phyloP scores from a whole-genome alignment of 495 filamentous ascomycete species.

The Peziza echinospora region DNA sequence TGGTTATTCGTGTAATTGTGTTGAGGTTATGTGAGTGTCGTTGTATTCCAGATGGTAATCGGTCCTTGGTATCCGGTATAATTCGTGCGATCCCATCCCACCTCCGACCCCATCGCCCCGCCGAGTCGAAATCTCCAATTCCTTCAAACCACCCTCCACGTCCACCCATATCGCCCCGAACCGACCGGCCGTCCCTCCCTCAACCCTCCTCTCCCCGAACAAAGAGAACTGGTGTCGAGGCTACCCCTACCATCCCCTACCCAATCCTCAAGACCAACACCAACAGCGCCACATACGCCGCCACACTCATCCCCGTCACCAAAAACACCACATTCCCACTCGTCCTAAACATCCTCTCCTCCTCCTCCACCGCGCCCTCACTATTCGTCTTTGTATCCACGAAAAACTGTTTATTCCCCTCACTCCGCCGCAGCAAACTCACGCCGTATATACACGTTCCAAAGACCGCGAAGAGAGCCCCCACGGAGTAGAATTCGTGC shows the following conservation, averaged over 20 bases:
- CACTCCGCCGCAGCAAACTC: constrained; percentile 57
- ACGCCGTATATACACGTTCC: constrained; percentile 65
- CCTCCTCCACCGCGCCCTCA: constrained; percentile 22
- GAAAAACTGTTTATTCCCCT: constrained; percentile 90
- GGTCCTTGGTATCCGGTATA: too few relatives aligned
- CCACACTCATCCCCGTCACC: constrained; percentile 58
- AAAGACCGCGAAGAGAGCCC: constrained; percentile 78
- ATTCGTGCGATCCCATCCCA: too few relatives aligned
- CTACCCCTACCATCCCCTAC: background rate
- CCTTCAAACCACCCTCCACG: too few relatives aligned
- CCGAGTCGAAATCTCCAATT: too few relatives aligned
- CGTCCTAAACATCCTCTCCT: constrained; percentile 26
- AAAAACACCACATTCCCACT: constrained; percentile 63
- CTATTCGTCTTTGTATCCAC: constrained; percentile 48
- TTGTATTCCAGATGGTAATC: too few relatives aligned
- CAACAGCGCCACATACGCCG: constrained; percentile 59
- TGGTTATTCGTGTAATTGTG: too few relatives aligned
- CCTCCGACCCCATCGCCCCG: too few relatives aligned
- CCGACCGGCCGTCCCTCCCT: too few relatives aligned
- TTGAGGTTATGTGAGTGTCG: too few relatives aligned
- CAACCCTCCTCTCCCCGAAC: too few relatives aligned
- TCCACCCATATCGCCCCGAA: too few relatives aligned
- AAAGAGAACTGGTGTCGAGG: too few relatives aligned
- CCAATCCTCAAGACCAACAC: constrained; percentile 39
- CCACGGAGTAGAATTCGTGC: constrained; percentile 79